These are phyloP conservation scores for Onygenales sp. DNA, from an alignment of 2,329 filamentous ascomycete genomes.

Conservation along the genomic window DNA sequence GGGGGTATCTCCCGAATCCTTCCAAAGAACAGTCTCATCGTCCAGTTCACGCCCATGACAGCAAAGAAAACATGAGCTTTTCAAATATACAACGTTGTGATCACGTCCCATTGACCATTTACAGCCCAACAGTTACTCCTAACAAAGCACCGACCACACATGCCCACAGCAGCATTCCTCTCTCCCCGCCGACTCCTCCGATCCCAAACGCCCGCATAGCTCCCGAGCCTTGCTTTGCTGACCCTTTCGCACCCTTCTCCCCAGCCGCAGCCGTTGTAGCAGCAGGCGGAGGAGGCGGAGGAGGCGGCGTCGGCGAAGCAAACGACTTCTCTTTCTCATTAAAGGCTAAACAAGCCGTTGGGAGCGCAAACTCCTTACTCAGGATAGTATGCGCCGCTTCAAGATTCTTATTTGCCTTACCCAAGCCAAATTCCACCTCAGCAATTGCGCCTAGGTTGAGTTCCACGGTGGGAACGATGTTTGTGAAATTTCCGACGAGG, in stretches of 20 bases:
- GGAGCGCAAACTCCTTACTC: slow-evolving; percentile 11
- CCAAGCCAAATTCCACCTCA: slow-evolving; percentile 11
- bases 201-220: not conserved
- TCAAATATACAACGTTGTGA: too few species aligned
- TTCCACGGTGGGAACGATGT: slow-evolving; percentile 13
- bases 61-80: too few species aligned
- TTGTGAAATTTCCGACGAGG: slow-evolving; percentile 11
- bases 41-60: too few species aligned
- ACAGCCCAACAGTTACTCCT: too few species aligned
- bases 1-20: too few species aligned
- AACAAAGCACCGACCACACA: not conserved
- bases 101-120: too few species aligned
- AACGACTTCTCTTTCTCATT: slow-evolving; percentile 9
- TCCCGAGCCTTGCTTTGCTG: not conserved
- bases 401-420: not conserved
- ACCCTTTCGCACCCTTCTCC: not conserved
- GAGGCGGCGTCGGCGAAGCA: not conserved
- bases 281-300: not conserved
- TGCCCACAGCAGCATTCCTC: not conserved
- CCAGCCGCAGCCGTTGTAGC: not conserved
- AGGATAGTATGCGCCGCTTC: slow-evolving; percentile 4
- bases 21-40: too few species aligned
- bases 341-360: slow-evolving; percentile 13
- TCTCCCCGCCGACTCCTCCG: not conserved
- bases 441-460: slow-evolving; percentile 12